These are phyloP conservation scores for Grigorovia humatica DNA, from an alignment of 805 yeast genomes.

Conservation along the genomic window DNA sequence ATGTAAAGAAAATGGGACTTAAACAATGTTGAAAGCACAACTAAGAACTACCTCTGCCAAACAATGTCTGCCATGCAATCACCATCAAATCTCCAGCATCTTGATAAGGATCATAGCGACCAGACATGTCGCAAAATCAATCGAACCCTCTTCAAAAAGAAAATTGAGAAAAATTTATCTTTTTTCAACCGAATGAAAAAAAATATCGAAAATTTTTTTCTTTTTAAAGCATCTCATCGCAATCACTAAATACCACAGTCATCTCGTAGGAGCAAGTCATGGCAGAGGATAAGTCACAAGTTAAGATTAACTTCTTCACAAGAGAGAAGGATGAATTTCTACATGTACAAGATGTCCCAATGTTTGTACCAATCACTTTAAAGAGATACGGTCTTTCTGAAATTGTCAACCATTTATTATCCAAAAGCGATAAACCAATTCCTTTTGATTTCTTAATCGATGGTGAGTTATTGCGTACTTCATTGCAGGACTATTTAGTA, in stretches of 20 bases:
- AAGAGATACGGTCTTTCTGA: conserved; percentile 91
- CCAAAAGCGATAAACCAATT: conserved; percentile 44
- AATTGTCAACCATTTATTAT: conserved; percentile 80
- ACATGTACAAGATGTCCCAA: conserved; percentile 68
- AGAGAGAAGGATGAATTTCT: conserved; percentile 69
- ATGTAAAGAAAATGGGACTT: no score
- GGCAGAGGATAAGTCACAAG: conserved; percentile 43
- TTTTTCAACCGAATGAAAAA: conserved; percentile 2
- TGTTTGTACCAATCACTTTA: conserved; percentile 76
- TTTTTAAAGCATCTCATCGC: conserved; percentile 8
- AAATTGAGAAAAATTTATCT: not conserved
- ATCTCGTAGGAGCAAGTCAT: not conserved
- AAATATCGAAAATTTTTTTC: conserved; percentile 11
- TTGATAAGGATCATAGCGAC: no score
- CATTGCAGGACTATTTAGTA: conserved; percentile 70
- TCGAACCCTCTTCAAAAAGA: not conserved
- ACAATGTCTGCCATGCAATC: no score
- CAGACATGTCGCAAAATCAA: no score
- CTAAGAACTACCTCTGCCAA: no score
- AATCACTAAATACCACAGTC: not conserved
- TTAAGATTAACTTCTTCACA: conserved; percentile 75
- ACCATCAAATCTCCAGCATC: no score
- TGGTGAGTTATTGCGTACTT: conserved; percentile 68
- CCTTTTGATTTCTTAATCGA: conserved; percentile 91
- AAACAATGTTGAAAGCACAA: no score